Base-by-base conservation (phyloP, 495 filamentous ascomycete genomes). In the Lasiosphaeriaceae sp. region DNA sequence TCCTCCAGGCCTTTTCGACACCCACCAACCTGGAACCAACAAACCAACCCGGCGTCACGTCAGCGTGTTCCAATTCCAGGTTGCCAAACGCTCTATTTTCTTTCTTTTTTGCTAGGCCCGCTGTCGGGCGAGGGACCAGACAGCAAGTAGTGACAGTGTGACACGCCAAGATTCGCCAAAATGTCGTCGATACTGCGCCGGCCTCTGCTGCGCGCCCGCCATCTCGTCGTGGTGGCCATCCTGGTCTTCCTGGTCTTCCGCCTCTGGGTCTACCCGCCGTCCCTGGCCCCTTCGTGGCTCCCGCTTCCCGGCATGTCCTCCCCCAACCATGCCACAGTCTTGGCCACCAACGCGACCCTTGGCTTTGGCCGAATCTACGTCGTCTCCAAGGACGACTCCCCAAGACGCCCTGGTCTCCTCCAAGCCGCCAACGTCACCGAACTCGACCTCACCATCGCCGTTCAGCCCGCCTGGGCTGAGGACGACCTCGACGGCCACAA, bases 281-380 rank as follows among this genome's bases (percentile, higher is more conserved):
- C 34, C 16, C 14, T 52, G 9, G 5, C 34, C 16, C 14, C 21
- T 21, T 14, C 58, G 14, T 52, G 55, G 55, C 55, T 56, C 14
- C 35, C 53, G 3, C 14, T 56, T 14, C 53, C 57, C 11, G 29
- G 47, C 53, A 43, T 37, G 34, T 9, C 34, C 34, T 9, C 14
- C 34, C 1, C 4, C 39, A 43, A 26, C 47, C 14, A 16, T 5
- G 57, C 19, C 37, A 17, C 39, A 12, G 39, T 56, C 19, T 16
- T 37, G 23, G 26, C 39, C 26, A 23, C 54, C 21, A 71, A 71
- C 51, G 52, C 52, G 21, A 71, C 68, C 17, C 62, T 71, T 1
- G 68, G 68, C 24, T 73, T 73, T 55, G 67, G 68, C 41, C 60
- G 65, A 39, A 61, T 73, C 39, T 63, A 72, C 24, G 65, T 68